These are phyloP conservation scores for Betula pendula DNA, from an alignment of 306 rosid genomes.

Conservation along the genomic window DNA sequence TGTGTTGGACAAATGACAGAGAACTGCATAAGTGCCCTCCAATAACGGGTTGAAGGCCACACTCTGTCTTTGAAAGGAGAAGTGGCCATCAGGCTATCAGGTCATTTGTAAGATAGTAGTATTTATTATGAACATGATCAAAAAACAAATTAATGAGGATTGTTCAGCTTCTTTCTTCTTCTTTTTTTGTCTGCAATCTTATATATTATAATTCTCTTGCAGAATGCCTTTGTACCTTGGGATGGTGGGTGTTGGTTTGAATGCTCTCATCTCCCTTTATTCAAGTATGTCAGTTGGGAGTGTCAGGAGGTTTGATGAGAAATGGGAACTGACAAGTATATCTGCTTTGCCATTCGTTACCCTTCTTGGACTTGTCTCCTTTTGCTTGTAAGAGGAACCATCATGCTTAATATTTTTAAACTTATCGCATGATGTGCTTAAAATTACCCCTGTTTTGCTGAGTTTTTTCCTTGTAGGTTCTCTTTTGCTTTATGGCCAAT, in stretches of 20 bases:
- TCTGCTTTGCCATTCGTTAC: constrained; percentile 78
- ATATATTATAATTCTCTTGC: constrained; percentile 45
- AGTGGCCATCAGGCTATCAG: not conserved
- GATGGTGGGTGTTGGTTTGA: constrained; percentile 74
- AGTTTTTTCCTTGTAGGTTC: constrained; percentile 48
- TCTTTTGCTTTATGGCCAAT: constrained; percentile 96
- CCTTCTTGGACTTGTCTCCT: constrained; percentile 73
- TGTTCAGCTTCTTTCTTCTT: not conserved
- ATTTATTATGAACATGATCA: not conserved
- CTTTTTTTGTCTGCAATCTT: constrained; percentile 14
- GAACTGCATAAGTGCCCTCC: not conserved
- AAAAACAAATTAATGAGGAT: not conserved
- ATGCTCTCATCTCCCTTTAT: constrained; percentile 68
- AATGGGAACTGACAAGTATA: constrained; percentile 77
- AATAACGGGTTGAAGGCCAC: not conserved
- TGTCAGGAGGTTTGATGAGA: constrained; percentile 77
- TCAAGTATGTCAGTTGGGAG: constrained; percentile 77
- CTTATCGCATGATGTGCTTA: constrained; percentile 14
- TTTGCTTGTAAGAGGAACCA: constrained; percentile 73
- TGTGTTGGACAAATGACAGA: not conserved
- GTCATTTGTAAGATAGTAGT: not conserved
- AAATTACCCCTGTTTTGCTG: constrained; percentile 32
- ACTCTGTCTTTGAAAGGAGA: no score
- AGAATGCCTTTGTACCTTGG: constrained; percentile 91
- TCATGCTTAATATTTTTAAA: constrained; percentile 4